Evolutionary conservation across 2,329 filamentous ascomycete species (phyloP).

Genomic region (Aspergillus sp.): DNA sequence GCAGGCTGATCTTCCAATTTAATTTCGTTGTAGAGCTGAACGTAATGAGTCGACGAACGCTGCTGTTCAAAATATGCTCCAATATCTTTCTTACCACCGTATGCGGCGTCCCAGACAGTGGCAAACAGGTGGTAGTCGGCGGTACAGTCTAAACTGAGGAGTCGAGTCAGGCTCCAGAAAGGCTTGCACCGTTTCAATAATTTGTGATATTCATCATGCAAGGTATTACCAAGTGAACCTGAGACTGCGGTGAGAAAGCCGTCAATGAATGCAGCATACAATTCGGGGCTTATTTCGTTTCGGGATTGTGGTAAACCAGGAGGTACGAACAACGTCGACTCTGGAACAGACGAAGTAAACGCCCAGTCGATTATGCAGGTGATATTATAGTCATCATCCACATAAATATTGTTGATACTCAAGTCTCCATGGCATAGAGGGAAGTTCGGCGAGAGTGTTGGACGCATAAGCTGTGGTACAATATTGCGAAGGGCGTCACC

Average conservation of each 20-base stretch:
- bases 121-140: slow-evolving; percentile 17
- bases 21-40: slow-evolving; percentile 10
- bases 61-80: slow-evolving; percentile 9
- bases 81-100: slow-evolving; percentile 3
- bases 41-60: slow-evolving; percentile 11
- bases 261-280: slow-evolving; percentile 8
- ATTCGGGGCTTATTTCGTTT: slow-evolving; percentile 11
- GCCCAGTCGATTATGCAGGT: slow-evolving; percentile 32
- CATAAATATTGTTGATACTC: slow-evolving; percentile 39
- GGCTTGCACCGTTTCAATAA: slow-evolving; percentile 8
- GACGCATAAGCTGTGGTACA: slow-evolving; percentile 2
- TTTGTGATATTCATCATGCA: slow-evolving; percentile 11
- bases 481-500: slow-evolving; percentile 19
- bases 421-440: slow-evolving; percentile 33
- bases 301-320: slow-evolving; percentile 24
- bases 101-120: slow-evolving; percentile 12
- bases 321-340: slow-evolving; percentile 14
- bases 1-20: slow-evolving; percentile 12
- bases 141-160: slow-evolving; percentile 20
- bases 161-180: slow-evolving; percentile 16
- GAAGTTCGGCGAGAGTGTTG: slow-evolving; percentile 6
- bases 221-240: slow-evolving; percentile 1
- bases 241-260: slow-evolving; percentile 8
- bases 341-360: slow-evolving; percentile 21
- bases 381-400: slow-evolving; percentile 32